Percentiles rank a stretch among this genome's conserved stretches.
These are phyloP conservation scores for Colletotrichum sp. DNA, from an alignment of 2,329 filamentous ascomycete genomes.

Conservation along the genomic window DNA sequence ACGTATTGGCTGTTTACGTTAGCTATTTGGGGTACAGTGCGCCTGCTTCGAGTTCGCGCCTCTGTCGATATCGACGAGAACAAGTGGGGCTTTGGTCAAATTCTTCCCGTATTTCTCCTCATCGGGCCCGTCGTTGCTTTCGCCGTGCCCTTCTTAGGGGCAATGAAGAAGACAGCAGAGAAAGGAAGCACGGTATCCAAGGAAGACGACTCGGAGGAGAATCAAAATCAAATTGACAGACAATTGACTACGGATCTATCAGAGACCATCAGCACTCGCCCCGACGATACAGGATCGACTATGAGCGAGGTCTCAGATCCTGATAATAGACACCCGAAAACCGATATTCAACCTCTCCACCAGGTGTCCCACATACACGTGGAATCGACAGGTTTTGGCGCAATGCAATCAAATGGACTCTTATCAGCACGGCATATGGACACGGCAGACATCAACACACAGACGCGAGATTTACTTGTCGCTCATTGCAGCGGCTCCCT, in stretches of 20 bases:
- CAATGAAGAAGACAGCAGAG: background rate
- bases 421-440: rapidly evolving
- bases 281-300: background rate
- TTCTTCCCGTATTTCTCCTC: background rate
- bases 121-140: background rate
- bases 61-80: background rate
- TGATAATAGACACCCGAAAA: background rate
- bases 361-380: background rate
- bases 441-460: background rate
- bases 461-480: background rate
- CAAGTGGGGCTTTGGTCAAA: background rate
- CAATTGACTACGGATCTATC: background rate
- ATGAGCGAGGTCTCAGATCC: background rate
- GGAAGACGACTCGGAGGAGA: background rate
- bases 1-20: background rate
- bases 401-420: rapidly evolving
- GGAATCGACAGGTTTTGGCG: background rate
- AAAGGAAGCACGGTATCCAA: rapidly evolving
- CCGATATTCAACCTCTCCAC: background rate
- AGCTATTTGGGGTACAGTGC: background rate
- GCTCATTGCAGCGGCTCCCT: background rate
- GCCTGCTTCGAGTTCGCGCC: background rate
- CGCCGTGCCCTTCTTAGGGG: background rate
- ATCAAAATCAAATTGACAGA: background rate
- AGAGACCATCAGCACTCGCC: background rate